Evolutionary conservation across 495 filamentous ascomycete species (phyloP).

Genomic region (Hypoxylon intermedium): DNA sequence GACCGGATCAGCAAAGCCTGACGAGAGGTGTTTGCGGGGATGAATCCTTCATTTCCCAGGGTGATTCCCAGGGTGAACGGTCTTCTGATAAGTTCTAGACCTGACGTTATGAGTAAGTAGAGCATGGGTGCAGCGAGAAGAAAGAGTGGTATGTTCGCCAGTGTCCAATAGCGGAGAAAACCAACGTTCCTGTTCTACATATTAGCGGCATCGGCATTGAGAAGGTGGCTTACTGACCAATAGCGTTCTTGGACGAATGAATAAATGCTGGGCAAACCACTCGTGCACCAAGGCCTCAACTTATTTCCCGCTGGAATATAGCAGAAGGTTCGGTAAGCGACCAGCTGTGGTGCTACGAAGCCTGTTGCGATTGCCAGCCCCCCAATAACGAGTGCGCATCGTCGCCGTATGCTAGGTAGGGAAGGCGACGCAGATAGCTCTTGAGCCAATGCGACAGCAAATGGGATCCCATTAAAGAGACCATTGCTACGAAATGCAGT

Average conservation of each 20-base stretch:
- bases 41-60: constrained; percentile 19
- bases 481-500: constrained; percentile 86
- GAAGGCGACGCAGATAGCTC: constrained; percentile 59
- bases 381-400: constrained; percentile 64
- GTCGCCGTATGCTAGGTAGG: constrained; percentile 50
- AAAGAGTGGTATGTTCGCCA: constrained; percentile 87
- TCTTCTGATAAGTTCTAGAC: constrained; percentile 52
- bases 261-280: constrained; percentile 81
- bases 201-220: constrained; percentile 19
- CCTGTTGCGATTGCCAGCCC: constrained; percentile 72
- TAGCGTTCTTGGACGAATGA: constrained; percentile 86
- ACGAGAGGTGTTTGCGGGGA: neutral
- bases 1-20: constrained; percentile 51
- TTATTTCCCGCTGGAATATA: constrained; percentile 33
- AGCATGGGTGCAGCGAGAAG: constrained; percentile 82
- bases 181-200: constrained; percentile 73
- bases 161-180: constrained; percentile 88
- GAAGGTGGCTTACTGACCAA: constrained; percentile 63
- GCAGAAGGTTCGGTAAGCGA: constrained; percentile 81
- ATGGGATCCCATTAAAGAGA: constrained; percentile 75
- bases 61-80: constrained; percentile 17
- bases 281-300: constrained; percentile 75
- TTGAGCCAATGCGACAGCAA: constrained; percentile 49
- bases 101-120: constrained; percentile 68
- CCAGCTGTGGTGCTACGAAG: constrained; percentile 71